Percentiles rank a stretch among this genome's conserved stretches.
These are phyloP conservation scores for Aphanomyces euteiches DNA, from an alignment of 352 stramenopile species.

Conservation along the genomic window DNA sequence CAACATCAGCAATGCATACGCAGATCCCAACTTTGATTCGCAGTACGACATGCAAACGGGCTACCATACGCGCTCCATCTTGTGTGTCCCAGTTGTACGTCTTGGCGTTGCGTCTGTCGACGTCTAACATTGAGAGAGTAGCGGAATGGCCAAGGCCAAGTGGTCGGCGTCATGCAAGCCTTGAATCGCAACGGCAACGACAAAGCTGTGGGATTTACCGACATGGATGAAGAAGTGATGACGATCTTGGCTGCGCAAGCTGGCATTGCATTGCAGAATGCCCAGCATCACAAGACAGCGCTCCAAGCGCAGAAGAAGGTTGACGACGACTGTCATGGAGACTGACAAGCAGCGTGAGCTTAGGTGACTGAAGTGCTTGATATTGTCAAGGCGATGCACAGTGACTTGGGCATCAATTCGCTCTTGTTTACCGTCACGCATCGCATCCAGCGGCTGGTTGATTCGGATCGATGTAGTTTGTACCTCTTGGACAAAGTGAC, in stretches of 20 bases:
- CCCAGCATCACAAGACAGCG: constrained; percentile 60
- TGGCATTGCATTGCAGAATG: constrained; percentile 84
- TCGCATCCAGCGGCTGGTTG: constrained; percentile 79
- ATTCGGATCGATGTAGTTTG: constrained; percentile 89
- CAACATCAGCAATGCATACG: constrained; percentile 91
- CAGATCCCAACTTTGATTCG: constrained; percentile 90
- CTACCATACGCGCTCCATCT: constrained; percentile 87
- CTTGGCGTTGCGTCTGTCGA: background rate
- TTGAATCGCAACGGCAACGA: constrained; percentile 82
- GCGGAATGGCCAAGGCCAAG: constrained; percentile 64
- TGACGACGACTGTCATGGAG: constrained; percentile 8
- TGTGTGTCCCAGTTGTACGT: constrained; percentile 83
- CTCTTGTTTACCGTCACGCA: constrained; percentile 90
- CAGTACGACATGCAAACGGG: constrained; percentile 89
- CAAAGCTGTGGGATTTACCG: constrained; percentile 63
- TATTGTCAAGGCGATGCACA: constrained; percentile 89
- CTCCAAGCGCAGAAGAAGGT: constrained; percentile 27
- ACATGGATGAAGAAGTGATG: constrained; percentile 86
- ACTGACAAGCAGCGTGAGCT: background rate
- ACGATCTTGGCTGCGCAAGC: constrained; percentile 80
- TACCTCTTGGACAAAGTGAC: constrained; percentile 89
- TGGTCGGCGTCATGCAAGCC: constrained; percentile 87
- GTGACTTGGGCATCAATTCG: constrained; percentile 84
- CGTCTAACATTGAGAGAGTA: background rate
- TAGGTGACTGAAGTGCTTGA: constrained; percentile 74